A percentile compares a stretch with the other conserved stretches of the same genome.
phyloP scores from a whole-genome alignment of 1,139 yeast genomes.

The Hanseniaspora uvarum region DNA sequence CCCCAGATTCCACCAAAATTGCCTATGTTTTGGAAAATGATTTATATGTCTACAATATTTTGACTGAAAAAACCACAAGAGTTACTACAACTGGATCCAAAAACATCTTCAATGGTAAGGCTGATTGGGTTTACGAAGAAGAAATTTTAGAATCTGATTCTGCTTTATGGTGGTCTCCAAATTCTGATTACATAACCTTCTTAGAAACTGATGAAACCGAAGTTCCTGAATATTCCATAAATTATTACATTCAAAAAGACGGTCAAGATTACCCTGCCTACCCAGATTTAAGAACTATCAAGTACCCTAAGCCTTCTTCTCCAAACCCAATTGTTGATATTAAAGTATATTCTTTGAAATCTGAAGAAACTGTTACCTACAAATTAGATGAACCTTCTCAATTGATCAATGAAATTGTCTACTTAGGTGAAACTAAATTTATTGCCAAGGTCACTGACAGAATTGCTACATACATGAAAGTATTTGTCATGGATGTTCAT shows the following conservation, averaged over 20 bases:
- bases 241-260: constrained; percentile 52
- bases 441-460: constrained; percentile 65
- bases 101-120: constrained; percentile 74
- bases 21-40: constrained; percentile 66
- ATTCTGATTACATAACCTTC: constrained; percentile 54
- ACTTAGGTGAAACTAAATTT: constrained; percentile 55
- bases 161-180: constrained; percentile 86
- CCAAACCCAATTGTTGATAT: constrained; percentile 57
- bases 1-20: constrained; percentile 60
- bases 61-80: constrained; percentile 31
- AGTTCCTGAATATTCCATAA: constrained; percentile 63
- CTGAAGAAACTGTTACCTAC: constrained; percentile 34
- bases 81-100: constrained; percentile 51
- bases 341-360: constrained; percentile 30
- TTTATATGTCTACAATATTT: constrained; percentile 42
- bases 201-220: constrained; percentile 61
- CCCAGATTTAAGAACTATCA: constrained; percentile 53
- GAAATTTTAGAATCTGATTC: constrained; percentile 62
- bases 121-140: constrained; percentile 98
- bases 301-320: constrained; percentile 91
- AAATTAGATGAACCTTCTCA: constrained; percentile 43
- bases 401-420: constrained; percentile 56
- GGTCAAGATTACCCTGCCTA: constrained; percentile 40
- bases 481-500: constrained; percentile 39
- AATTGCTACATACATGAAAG: constrained; percentile 52